Evolutionary conservation across 148 eudicot genomes (phyloP).

Genomic region (Amaranthus cruentus): DNA sequence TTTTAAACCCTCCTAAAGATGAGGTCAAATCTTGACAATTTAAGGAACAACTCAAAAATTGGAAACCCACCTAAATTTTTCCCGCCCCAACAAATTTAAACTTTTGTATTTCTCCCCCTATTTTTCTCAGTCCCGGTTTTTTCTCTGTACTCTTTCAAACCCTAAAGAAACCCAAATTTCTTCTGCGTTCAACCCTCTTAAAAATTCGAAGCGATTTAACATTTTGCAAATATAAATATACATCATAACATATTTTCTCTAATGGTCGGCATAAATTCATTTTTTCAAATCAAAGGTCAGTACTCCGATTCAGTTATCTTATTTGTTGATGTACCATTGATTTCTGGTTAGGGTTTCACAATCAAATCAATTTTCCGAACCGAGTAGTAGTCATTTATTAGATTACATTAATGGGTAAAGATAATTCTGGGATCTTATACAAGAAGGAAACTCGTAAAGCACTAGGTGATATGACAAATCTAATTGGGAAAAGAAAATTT

Average conservation of each 20-base stretch:
- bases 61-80: background rate
- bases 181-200: background rate
- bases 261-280: background rate
- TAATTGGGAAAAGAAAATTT: slow-evolving; percentile 41
- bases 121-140: slow-evolving; percentile 2
- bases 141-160: background rate
- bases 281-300: slow-evolving; percentile 8
- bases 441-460: slow-evolving; percentile 22
- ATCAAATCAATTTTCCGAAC: background rate
- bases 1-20: background rate
- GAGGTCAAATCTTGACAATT: background rate
- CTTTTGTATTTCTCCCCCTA: background rate
- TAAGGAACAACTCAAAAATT: background rate
- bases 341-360: slow-evolving; percentile 16
- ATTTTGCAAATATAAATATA: background rate
- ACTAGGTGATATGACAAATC: slow-evolving; percentile 58
- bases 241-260: background rate
- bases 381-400: background rate
- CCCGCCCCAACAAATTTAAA: slow-evolving; percentile 22
- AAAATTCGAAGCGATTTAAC: too few relatives aligned
- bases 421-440: slow-evolving; percentile 25
- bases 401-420: slow-evolving; percentile 32
- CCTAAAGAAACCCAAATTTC: background rate
- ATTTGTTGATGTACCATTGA: background rate
- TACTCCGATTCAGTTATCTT: background rate